A percentile compares a stretch with the other conserved stretches of the same genome.
Evolutionary conservation across 192 early-diverging fungal genomes (phyloP).

Genomic region (Rhizoclosmatium sp.): DNA sequence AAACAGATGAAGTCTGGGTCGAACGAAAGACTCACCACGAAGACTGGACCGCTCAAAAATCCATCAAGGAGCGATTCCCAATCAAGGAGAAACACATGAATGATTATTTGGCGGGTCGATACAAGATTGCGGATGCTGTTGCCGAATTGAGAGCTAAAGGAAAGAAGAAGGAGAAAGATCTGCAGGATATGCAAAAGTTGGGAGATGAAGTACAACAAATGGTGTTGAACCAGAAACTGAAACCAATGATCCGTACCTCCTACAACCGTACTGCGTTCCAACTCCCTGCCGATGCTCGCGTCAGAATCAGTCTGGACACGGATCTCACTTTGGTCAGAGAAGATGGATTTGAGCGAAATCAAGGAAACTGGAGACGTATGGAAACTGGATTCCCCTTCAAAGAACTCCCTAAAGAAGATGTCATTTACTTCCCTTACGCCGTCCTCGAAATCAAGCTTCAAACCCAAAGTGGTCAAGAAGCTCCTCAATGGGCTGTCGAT

Average conservation of each 20-base stretch:
- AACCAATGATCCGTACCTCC: slow-evolving; percentile 77
- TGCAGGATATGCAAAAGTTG: slow-evolving; percentile 75
- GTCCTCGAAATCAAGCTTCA: slow-evolving; percentile 96
- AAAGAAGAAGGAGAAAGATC: slow-evolving; percentile 61
- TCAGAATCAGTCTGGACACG: slow-evolving; percentile 90
- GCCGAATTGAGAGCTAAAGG: slow-evolving; percentile 74
- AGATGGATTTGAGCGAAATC: slow-evolving; percentile 72
- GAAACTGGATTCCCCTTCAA: slow-evolving; percentile 80
- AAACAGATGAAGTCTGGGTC: slow-evolving; percentile 83
- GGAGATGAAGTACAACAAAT: slow-evolving; percentile 75
- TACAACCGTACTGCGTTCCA: slow-evolving; percentile 97
- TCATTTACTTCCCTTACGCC: slow-evolving; percentile 90
- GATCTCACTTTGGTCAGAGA: slow-evolving; percentile 91
- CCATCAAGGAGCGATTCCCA: slow-evolving; percentile 85
- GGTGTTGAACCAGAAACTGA: slow-evolving; percentile 68
- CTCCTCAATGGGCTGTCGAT: slow-evolving; percentile 89
- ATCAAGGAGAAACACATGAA: slow-evolving; percentile 91
- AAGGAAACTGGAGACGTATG: slow-evolving; percentile 82
- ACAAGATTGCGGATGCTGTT: slow-evolving; percentile 71
- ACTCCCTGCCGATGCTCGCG: slow-evolving; percentile 85
- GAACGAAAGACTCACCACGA: slow-evolving; percentile 98
- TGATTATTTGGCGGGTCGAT: slow-evolving; percentile 77
- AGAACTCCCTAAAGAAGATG: slow-evolving; percentile 75
- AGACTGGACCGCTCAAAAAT: slow-evolving; percentile 82
- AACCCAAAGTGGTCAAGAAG: slow-evolving; percentile 89